A percentile compares a stretch with the other conserved stretches of the same genome.
phyloP scores from a whole-genome alignment of 169 alveolate genomes.

The Plasmodium malariae region DNA sequence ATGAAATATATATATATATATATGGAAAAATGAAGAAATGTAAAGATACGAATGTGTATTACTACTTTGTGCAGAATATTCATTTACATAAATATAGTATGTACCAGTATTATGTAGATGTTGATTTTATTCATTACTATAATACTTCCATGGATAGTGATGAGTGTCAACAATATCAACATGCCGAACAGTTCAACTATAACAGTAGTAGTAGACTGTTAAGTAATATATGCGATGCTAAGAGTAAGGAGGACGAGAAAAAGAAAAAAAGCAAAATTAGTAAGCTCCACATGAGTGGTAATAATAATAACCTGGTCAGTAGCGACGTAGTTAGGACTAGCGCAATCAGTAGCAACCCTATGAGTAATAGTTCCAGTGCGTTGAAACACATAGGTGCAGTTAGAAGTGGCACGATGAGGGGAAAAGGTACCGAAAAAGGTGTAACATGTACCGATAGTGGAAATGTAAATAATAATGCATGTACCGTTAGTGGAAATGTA shows the following conservation, averaged over 20 bases:
- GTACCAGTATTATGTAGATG: conserved; percentile 70
- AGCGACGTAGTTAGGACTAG: no score
- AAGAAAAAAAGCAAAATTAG: conserved; percentile 17
- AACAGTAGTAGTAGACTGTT: neutral
- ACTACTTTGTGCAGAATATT: conserved; percentile 56
- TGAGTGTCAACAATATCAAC: neutral
- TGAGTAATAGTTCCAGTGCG: no score
- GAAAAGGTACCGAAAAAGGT: neutral
- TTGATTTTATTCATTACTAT: conserved; percentile 58
- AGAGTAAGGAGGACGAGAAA: conserved; percentile 26
- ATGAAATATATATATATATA: conserved; percentile 52
- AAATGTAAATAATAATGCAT: no score
- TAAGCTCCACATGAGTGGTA: no score
- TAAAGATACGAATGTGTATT: conserved; percentile 23
- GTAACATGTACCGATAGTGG: no score
- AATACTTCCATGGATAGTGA: neutral
- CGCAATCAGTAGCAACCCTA: no score
- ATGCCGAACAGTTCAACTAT: neutral
- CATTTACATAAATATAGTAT: conserved; percentile 51
- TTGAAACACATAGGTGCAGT: no score
- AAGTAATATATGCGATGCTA: neutral
- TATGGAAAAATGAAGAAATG: conserved; percentile 71
- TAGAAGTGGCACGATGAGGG: no score
- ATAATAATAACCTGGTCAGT: no score
- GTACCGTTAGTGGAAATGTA: no score